Evolutionary conservation across 2,329 filamentous ascomycete species (phyloP).

Genomic region (Aspergillus fumigatiaffinis): DNA sequence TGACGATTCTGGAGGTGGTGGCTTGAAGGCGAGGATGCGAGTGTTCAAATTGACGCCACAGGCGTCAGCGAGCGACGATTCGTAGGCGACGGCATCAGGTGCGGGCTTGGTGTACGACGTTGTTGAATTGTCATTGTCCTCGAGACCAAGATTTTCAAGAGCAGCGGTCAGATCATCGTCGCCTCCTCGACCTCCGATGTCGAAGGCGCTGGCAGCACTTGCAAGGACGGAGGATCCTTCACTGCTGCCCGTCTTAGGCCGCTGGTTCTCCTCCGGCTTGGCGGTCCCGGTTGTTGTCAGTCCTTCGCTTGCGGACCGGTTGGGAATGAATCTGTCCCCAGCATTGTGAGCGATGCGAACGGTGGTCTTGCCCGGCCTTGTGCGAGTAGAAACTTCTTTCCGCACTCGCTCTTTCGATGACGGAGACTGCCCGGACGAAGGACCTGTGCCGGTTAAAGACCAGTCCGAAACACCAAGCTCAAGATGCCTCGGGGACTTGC

Average conservation of each 20-base stretch:
- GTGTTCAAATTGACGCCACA: conserved; percentile 92
- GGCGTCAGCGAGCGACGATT: conserved; percentile 83
- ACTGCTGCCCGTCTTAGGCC: conserved; percentile 65
- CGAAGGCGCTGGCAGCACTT: conserved; percentile 65
- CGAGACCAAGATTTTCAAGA: conserved; percentile 73
- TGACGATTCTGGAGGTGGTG: conserved; percentile 92
- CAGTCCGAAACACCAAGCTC: conserved; percentile 93
- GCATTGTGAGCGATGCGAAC: conserved; percentile 64
- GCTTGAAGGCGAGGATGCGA: conserved; percentile 97
- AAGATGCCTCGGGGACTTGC: conserved; percentile 75
- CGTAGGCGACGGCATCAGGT: conserved; percentile 84
- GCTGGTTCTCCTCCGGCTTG: conserved; percentile 77
- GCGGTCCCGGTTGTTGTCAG: conserved; percentile 75
- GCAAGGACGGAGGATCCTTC: conserved; percentile 75
- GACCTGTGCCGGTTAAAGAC: conserved; percentile 78
- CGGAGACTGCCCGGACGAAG: conserved; percentile 53
- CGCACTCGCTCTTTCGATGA: conserved; percentile 53
- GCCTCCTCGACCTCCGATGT: conserved; percentile 56
- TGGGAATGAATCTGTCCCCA: conserved; percentile 93
- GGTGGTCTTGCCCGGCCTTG: conserved; percentile 65
- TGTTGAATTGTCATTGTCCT: conserved; percentile 63
- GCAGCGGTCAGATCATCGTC: conserved; percentile 75
- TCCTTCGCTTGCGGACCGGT: conserved; percentile 83
- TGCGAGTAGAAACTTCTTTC: conserved; percentile 50
- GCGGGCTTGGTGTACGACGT: conserved; percentile 71